Percentiles rank a stretch among this genome's conserved stretches.
Evolutionary conservation across 2,329 filamentous ascomycete genomes (phyloP).

Genomic region (Pseudogymnoascus sp.): DNA sequence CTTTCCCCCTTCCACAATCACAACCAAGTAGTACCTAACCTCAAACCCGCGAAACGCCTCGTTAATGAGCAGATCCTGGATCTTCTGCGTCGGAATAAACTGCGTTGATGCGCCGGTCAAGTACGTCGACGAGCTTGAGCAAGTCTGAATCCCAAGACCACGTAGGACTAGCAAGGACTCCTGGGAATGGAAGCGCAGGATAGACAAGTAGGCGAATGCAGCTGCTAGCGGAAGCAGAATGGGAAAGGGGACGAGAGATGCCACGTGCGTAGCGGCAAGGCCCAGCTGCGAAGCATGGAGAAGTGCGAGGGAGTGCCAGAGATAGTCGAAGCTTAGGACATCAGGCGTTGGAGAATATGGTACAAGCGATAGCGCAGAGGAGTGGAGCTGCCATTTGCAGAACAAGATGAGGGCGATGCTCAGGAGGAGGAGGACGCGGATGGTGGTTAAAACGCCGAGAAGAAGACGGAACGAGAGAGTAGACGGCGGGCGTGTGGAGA

Average conservation of each 20-base stretch:
- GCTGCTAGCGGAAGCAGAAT: constrained; percentile 33
- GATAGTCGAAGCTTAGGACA: constrained; percentile 14
- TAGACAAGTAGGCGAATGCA: constrained; percentile 36
- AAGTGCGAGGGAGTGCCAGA: constrained; percentile 23
- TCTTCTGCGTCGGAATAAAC: constrained; percentile 84
- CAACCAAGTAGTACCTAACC: constrained; percentile 79
- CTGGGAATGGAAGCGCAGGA: constrained; percentile 46
- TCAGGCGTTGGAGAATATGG: constrained; percentile 5
- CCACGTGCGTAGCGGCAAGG: constrained; percentile 26
- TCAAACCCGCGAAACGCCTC: constrained; percentile 92
- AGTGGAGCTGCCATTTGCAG: constrained; percentile 35
- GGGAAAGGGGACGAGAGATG: constrained; percentile 31
- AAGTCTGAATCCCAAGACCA: constrained; percentile 85
- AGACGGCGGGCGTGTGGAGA: constrained; percentile 64
- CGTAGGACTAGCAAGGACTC: constrained; percentile 85
- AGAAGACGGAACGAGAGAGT: constrained; percentile 41
- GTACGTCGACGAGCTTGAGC: constrained; percentile 60
- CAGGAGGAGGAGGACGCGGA: constrained; percentile 34
- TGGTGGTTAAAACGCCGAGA: constrained; percentile 35
- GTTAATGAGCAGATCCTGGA: constrained; percentile 88
- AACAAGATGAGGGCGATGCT: constrained; percentile 41
- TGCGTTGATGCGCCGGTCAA: constrained; percentile 54
- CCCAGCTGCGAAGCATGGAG: constrained; percentile 27
- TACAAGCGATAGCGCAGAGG: constrained; percentile 8
- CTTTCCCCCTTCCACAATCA: constrained; percentile 82